phyloP scores from a whole-genome alignment of 139 green algal species.

The Yamagishiella unicocca region DNA sequence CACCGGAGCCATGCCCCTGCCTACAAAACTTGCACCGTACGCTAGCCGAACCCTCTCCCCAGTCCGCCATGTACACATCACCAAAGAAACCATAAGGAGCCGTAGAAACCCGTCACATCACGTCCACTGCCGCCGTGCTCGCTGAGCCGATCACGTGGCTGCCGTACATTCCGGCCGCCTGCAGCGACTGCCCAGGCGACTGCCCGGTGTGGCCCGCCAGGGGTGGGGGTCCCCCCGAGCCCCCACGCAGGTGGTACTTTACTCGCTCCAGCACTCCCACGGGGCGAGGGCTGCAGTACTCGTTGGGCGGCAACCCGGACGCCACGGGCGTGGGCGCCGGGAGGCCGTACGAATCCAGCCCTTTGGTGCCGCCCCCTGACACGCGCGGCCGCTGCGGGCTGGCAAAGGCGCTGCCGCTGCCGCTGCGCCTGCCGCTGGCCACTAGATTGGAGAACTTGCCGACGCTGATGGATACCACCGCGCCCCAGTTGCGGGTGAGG shows the following conservation, averaged over 20 bases:
- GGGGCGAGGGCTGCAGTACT: constrained; percentile 20
- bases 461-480: constrained; percentile 5
- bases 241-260: constrained; percentile 32
- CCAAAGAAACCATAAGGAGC: too few species aligned
- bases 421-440: background rate
- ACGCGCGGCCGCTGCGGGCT: constrained; percentile 28
- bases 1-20: too few species aligned
- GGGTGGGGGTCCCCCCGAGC: background rate
- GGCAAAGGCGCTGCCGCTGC: constrained; percentile 5
- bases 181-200: background rate
- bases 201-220: background rate
- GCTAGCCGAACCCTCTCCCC: too few species aligned
- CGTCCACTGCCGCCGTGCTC: background rate
- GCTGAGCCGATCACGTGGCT: background rate
- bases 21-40: too few species aligned
- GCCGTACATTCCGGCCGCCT: background rate
- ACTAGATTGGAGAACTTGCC: background rate
- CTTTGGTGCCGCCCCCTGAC: background rate
- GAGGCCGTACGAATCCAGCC: constrained; percentile 30
- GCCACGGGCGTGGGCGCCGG: constrained; percentile 16
- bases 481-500: constrained; percentile 22
- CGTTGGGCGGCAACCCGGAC: background rate
- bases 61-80: too few species aligned
- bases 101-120: background rate
- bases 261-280: constrained; percentile 27